Conservation (phyloP, 495 filamentous ascomycete genomes). For the Lasiosphaeriaceae sp. region DNA sequence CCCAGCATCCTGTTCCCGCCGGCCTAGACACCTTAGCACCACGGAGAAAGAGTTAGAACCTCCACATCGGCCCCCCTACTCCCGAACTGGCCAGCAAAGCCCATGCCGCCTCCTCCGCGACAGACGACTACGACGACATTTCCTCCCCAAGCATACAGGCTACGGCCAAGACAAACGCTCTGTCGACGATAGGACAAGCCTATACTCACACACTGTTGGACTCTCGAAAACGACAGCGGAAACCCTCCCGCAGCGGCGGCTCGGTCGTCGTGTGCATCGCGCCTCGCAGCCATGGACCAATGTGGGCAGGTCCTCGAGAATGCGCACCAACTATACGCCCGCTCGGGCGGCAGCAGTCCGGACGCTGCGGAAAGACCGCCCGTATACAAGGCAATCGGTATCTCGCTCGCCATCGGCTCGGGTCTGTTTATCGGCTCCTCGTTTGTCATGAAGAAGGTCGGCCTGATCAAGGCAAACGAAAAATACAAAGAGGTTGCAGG, state of each 20-base stretch:
- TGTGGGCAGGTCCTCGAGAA: slow-evolving; percentile 34
- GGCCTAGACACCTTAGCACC: not conserved
- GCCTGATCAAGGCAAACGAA: slow-evolving; percentile 84
- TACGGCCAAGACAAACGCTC: not conserved
- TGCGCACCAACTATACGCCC: slow-evolving; percentile 41
- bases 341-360: slow-evolving; percentile 27
- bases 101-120: slow-evolving; percentile 6
- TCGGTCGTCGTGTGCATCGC: slow-evolving; percentile 16
- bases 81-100: slow-evolving; percentile 6
- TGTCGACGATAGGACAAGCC: not conserved
- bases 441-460: slow-evolving; percentile 93
- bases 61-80: not conserved
- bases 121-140: slow-evolving; percentile 2
- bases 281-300: slow-evolving; percentile 35
- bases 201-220: not conserved
- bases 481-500: slow-evolving; percentile 97
- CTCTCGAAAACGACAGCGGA: not conserved
- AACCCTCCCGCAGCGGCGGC: slow-evolving; percentile 11
- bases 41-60: not conserved
- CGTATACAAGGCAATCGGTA: slow-evolving; percentile 80
- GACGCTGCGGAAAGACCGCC: slow-evolving; percentile 33
- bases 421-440: slow-evolving; percentile 93
- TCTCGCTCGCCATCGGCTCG: slow-evolving; percentile 80
- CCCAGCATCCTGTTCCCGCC: not conserved
- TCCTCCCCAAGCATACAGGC: not conserved